phyloP scores from a whole-genome alignment of 2,329 filamentous ascomycete genomes.

The Aspergillus tubingensis region DNA sequence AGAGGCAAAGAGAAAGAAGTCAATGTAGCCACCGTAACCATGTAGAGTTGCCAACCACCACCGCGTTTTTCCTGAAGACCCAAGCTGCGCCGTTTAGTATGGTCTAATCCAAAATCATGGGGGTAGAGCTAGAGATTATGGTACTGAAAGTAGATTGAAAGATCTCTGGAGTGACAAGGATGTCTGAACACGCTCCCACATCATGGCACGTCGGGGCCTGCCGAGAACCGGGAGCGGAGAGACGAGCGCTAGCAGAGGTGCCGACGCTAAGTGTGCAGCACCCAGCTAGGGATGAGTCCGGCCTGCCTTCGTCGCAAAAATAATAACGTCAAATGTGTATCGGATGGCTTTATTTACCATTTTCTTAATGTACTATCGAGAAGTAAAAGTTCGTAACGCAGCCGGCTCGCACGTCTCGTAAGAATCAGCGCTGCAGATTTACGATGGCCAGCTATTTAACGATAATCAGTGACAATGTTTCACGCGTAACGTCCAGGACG shows the following conservation, averaged over 20 bases:
- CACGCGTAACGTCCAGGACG: conserved; percentile 7
- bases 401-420: not conserved
- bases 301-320: conserved; percentile 1
- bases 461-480: conserved; percentile 7
- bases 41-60: conserved; percentile 29
- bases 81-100: conserved; percentile 33
- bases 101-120: conserved; percentile 35
- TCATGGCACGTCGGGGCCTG: conserved; percentile 8
- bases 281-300: not conserved
- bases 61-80: conserved; percentile 28
- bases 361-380: not conserved
- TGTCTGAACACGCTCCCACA: conserved; percentile 2
- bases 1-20: conserved; percentile 1
- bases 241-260: not conserved
- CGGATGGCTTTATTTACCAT: not conserved
- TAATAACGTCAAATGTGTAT: not conserved
- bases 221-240: conserved; percentile 8
- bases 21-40: conserved; percentile 19
- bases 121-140: conserved; percentile 23
- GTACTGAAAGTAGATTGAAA: conserved; percentile 10
- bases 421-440: conserved; percentile 41
- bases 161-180: not conserved
- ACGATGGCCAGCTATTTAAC: conserved; percentile 39
- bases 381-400: not conserved
- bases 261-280: not conserved